These are phyloP conservation scores for Populus trichocarpa DNA, from an alignment of 441 rosid species.

Conservation along the genomic window DNA sequence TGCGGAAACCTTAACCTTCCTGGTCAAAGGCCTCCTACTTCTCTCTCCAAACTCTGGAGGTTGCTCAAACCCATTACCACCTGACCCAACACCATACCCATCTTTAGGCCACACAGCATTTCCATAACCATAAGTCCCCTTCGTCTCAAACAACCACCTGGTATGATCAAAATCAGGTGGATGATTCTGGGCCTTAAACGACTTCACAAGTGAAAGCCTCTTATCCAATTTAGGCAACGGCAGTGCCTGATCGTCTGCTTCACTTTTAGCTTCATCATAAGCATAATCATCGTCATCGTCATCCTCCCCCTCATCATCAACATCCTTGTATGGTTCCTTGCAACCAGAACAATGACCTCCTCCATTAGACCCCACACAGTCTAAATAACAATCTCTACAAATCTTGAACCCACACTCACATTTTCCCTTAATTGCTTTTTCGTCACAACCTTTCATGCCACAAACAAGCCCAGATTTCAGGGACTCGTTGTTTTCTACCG, in stretches of 20 bases:
- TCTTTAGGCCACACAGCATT: conserved; percentile 94
- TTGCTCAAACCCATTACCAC: conserved; percentile 56
- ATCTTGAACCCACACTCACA: conserved; percentile 76
- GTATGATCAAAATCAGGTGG: conserved; percentile 72
- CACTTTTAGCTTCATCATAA: conserved; percentile 35
- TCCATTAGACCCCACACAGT: conserved; percentile 43
- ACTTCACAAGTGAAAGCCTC: conserved; percentile 74
- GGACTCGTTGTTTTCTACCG: conserved; percentile 35
- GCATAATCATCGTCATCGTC: conserved; percentile 30
- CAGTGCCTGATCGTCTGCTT: conserved; percentile 54
- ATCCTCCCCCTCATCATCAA: conserved; percentile 31
- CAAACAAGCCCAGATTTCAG: conserved; percentile 44
- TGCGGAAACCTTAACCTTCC: conserved; percentile 65
- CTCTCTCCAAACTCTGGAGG: conserved; percentile 69
- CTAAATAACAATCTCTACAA: conserved; percentile 72
- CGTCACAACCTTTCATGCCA: conserved; percentile 80
- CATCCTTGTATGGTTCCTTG: conserved; percentile 62
- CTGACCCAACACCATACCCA: conserved; percentile 59
- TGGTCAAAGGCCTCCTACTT: conserved; percentile 64
- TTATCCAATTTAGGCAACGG: conserved; percentile 70
- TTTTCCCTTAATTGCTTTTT: conserved; percentile 49
- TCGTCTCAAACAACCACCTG: conserved; percentile 88
- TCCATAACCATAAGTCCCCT: conserved; percentile 88
- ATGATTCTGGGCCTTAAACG: conserved; percentile 58
- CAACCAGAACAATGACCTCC: conserved; percentile 77